Evolutionary conservation across 148 eudicot genomes (phyloP), one percentile per base, ranked within the genome.

Genomic region (Limonium bicolor): DNA sequence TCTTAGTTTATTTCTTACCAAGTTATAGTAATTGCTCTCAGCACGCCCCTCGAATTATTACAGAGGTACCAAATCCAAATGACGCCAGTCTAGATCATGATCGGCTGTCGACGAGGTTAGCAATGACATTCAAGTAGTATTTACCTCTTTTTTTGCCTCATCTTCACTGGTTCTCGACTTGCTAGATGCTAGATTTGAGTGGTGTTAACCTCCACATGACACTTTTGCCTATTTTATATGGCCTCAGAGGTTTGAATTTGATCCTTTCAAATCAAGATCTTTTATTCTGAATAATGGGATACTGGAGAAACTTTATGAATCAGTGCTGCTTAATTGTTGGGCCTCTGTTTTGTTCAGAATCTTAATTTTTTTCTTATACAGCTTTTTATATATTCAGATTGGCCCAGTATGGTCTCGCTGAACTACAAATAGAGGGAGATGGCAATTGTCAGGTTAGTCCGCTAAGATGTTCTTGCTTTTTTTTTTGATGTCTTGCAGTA

Each of bases 361-460:
- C 15, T 53, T 53, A 33, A 17, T 21, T 48, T 7, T 7, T 10
- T 50, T 43, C 27, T 41, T 47, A n/a, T n/a, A n/a, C n/a, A n/a
- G n/a, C n/a, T n/a, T n/a, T n/a, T n/a, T n/a, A n/a, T 12, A 29
- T 17, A 45, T 67, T 54, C 70, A 80, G 92, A 68, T 56, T 80
- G 66, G 54, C 64, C 15, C 73, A 84, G 24, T 80, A 80, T 64
- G 73, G 77, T 49, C 63, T 80, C 58, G 72, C 72, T 50, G 92
- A 76, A 63, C 45, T 80, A 51, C 80, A 65, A 59, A 80, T 80
- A 3, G 80, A 76, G 63, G 92, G 92, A 54, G 84, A 80, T 34
- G 84, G 92, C 8, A 77, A 77, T 53, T 80, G 92, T 54, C 90
- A 80, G 90, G 90, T 80, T 59, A 41, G 58, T 48, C 40, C 16